These are phyloP conservation scores for Trametes cingulata DNA, from an alignment of 768 basidiomycete genomes.

Conservation along the genomic window DNA sequence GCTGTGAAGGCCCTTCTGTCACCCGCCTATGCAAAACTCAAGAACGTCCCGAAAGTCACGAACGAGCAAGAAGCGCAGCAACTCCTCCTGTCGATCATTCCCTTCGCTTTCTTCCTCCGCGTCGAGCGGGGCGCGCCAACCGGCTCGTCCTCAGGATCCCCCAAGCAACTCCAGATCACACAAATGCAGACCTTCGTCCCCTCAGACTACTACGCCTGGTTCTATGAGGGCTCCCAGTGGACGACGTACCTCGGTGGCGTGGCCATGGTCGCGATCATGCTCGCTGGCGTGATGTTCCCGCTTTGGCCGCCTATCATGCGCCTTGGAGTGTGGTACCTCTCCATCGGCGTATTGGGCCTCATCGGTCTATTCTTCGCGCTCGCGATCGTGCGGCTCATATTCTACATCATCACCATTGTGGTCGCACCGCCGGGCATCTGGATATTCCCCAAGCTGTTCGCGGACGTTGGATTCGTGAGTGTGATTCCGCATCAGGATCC, in stretches of 20 bases:
- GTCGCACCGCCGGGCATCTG: conserved; percentile 90
- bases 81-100: conserved; percentile 69
- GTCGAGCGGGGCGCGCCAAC: conserved; percentile 74
- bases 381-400: conserved; percentile 87
- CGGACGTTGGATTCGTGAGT: conserved; percentile 97
- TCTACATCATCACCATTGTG: conserved; percentile 91
- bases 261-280: conserved; percentile 90
- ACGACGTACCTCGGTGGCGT: conserved; percentile 89
- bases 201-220: conserved; percentile 93
- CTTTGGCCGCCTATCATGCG: conserved; percentile 95
- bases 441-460: conserved; percentile 98
- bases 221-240: conserved; percentile 93
- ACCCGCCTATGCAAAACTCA: conserved; percentile 88
- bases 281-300: conserved; percentile 98
- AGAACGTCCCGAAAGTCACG: conserved; percentile 72
- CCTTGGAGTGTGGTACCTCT: conserved; percentile 94
- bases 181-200: conserved; percentile 78
- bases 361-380: conserved; percentile 89
- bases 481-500: neutral
- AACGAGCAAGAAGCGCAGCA: conserved; percentile 73
- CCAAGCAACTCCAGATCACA: conserved; percentile 78
- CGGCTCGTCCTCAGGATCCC: conserved; percentile 68
- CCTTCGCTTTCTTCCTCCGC: conserved; percentile 89
- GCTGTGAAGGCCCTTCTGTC: conserved; percentile 91
- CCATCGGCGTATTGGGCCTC: conserved; percentile 82